Percentiles rank a stretch among this genome's conserved stretches.
phyloP scores from a whole-genome alignment of 2,329 filamentous ascomycete species.

The Verticillium nubilum region DNA sequence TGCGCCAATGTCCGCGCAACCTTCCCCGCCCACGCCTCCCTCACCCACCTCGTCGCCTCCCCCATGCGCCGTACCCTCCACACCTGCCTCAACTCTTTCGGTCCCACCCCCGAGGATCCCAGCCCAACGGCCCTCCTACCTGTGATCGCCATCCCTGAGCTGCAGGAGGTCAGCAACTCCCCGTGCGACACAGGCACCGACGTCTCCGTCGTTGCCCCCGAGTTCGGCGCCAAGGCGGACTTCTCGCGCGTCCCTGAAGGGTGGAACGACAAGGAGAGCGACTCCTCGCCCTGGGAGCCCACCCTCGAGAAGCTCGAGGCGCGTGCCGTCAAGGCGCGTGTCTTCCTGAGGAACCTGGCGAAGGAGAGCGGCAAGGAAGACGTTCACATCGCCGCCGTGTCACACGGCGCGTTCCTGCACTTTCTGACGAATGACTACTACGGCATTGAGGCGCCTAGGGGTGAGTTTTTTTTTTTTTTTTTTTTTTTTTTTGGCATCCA shows the following conservation, averaged over 20 bases:
- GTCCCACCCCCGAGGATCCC: conserved; percentile 33
- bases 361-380: conserved; percentile 36
- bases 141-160: conserved; percentile 64
- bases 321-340: conserved; percentile 55
- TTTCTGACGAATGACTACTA: conserved; percentile 80
- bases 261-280: conserved; percentile 65
- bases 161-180: conserved; percentile 72
- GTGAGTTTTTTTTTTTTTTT: conserved; percentile 23
- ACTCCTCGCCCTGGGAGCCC: conserved; percentile 38
- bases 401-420: conserved; percentile 80
- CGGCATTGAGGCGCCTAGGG: conserved; percentile 40
- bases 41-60: conserved; percentile 71
- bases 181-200: conserved; percentile 72
- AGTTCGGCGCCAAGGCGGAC: conserved; percentile 62
- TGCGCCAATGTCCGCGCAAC: conserved; percentile 54
- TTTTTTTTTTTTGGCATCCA: no score
- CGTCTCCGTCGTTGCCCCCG: conserved; percentile 44
- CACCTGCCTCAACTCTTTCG: conserved; percentile 69
- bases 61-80: conserved; percentile 77
- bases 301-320: conserved; percentile 47
- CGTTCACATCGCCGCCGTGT: conserved; percentile 65
- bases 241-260: conserved; percentile 52
- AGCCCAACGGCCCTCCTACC: conserved; percentile 25
- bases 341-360: conserved; percentile 48
- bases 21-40: conserved; percentile 60